Conservation (phyloP, 1,139 yeast species). For the Diutina neorugosa region DNA sequence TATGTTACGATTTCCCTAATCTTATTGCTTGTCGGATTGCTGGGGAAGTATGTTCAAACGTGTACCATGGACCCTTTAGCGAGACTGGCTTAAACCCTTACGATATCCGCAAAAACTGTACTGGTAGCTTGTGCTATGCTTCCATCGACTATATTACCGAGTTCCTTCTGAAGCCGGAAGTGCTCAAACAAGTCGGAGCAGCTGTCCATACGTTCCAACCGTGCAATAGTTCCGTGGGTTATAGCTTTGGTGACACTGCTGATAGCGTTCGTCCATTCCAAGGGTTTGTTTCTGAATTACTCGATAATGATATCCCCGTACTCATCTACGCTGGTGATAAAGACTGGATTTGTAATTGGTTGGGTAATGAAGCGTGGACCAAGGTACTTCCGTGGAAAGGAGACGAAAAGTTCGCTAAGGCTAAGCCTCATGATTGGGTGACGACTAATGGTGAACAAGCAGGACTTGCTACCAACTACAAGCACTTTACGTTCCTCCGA, state of each 20-base stretch:
- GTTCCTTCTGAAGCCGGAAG: not conserved
- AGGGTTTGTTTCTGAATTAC: not conserved
- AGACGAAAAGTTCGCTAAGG: not conserved
- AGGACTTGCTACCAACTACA: not conserved
- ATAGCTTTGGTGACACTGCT: not conserved
- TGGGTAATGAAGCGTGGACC: conserved; percentile 3
- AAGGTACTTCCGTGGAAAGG: not conserved
- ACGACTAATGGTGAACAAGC: not conserved
- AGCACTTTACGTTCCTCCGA: not conserved
- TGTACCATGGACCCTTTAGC: not conserved
- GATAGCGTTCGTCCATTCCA: not conserved
- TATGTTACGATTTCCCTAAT: not conserved
- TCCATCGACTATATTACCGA: not conserved
- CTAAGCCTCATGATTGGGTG: not conserved
- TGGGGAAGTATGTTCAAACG: not conserved
- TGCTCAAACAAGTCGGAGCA: not conserved
- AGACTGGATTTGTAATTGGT: not conserved
- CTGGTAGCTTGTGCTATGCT: not conserved
- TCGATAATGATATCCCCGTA: not conserved
- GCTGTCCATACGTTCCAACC: not conserved
- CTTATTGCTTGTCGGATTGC: not conserved
- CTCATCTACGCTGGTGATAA: conserved; percentile 2
- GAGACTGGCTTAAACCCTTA: not conserved
- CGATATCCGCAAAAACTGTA: not conserved
- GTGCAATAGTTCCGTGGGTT: not conserved